Conservation (phyloP, 768 basidiomycete genomes). For the Russula sp. region DNA sequence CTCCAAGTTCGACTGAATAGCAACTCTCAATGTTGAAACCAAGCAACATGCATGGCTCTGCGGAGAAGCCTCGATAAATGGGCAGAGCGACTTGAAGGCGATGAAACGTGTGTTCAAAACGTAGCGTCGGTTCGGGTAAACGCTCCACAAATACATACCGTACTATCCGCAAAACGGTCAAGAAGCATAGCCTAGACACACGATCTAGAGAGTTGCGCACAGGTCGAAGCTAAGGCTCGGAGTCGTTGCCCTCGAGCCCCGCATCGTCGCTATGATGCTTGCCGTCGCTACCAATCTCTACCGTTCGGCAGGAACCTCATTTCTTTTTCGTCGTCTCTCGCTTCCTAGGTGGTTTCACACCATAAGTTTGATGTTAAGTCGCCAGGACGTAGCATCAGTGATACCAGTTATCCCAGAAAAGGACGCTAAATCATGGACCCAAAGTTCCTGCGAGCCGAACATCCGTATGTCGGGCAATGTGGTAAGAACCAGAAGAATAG, state of each 20-base stretch:
- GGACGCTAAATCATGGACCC: neutral
- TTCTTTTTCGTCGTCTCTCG: neutral
- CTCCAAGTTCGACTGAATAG: neutral
- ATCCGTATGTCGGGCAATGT: neutral
- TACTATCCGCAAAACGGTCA: neutral
- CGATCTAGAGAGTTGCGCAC: neutral
- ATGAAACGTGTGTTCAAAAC: neutral
- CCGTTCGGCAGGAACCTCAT: neutral
- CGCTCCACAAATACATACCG: no score
- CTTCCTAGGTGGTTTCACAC: neutral
- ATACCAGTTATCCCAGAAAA: neutral
- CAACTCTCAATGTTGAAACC: no score
- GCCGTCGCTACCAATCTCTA: neutral
- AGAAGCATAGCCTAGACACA: neutral
- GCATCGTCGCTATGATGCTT: neutral
- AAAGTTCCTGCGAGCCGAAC: neutral
- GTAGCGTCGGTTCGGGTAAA: neutral
- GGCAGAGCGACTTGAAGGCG: neutral
- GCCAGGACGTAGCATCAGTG: no score
- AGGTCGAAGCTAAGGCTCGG: neutral
- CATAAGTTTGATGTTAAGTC: neutral
- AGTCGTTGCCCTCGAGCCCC: neutral
- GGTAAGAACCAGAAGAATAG: neutral
- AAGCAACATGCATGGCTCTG: neutral
- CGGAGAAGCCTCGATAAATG: neutral